These are phyloP conservation scores for Antrodiella citrinella DNA, from an alignment of 768 basidiomycete species.

Conservation along the genomic window DNA sequence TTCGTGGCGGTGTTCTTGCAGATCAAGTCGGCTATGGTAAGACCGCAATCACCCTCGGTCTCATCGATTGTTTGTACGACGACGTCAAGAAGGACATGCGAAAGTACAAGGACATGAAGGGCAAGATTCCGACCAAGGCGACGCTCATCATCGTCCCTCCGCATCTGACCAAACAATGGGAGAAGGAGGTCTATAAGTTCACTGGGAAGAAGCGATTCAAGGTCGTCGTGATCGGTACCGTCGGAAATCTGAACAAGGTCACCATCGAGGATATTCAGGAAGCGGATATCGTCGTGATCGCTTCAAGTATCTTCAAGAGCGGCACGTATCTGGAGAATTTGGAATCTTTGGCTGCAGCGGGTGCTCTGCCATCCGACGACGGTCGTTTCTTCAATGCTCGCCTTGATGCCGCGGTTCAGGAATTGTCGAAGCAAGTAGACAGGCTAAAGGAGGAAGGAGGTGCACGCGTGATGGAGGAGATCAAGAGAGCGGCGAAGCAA, in stretches of 20 bases:
- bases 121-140: constrained; percentile 55
- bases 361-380: constrained; percentile 53
- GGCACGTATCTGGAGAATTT: constrained; percentile 70
- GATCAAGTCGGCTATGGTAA: constrained; percentile 98
- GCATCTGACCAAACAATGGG: constrained; percentile 88
- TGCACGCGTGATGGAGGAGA: constrained; percentile 49
- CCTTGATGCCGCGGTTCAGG: constrained; percentile 51
- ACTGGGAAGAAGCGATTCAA: constrained; percentile 46
- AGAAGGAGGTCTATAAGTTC: constrained; percentile 80
- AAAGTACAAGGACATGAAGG: constrained; percentile 36
- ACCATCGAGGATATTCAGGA: constrained; percentile 69
- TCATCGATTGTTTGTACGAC: constrained; percentile 68
- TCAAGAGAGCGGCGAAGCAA: constrained; percentile 51
- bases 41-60: constrained; percentile 87
- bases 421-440: constrained; percentile 60
- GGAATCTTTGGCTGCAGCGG: constrained; percentile 58
- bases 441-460: constrained; percentile 60
- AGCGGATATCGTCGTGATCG: constrained; percentile 82
- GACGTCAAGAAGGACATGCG: constrained; percentile 51
- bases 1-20: constrained; percentile 88
- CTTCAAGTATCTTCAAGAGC: constrained; percentile 81
- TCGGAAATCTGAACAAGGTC: constrained; percentile 47
- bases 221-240: constrained; percentile 59
- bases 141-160: constrained; percentile 84
- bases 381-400: constrained; percentile 89